Percentiles rank a stretch among this genome's conserved stretches.
phyloP scores from a whole-genome alignment of 1,139 yeast genomes.

The Arxiozyma slooffiae region DNA sequence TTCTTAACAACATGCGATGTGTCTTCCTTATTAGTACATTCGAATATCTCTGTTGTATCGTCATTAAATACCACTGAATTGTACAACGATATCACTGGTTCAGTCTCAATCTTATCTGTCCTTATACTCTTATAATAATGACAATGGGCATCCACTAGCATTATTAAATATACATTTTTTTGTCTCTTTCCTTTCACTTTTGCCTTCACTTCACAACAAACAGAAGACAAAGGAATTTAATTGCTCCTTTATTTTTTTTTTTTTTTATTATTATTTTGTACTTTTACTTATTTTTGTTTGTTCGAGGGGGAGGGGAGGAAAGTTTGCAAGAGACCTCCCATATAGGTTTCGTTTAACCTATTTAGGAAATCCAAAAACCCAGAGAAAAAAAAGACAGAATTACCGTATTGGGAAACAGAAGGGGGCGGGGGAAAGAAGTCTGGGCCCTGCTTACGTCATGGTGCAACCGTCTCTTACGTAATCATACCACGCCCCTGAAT shows the following conservation, averaged over 20 bases:
- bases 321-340: too few species aligned
- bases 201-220: neutral
- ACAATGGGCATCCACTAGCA: conserved; percentile 57
- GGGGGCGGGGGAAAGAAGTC: too few species aligned
- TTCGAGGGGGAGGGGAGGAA: too few species aligned
- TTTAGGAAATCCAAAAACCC: too few species aligned
- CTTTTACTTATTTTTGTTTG: too few species aligned
- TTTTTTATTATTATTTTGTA: neutral
- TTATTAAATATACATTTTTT: too few species aligned
- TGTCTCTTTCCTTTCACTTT: neutral
- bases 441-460: neutral
- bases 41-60: neutral
- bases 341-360: too few species aligned
- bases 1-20: neutral
- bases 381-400: too few species aligned
- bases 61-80: neutral
- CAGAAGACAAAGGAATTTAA: neutral
- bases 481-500: too few species aligned
- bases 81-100: neutral
- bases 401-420: neutral
- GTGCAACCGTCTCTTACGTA: neutral
- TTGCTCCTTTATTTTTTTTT: neutral
- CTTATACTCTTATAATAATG: conserved; percentile 35
- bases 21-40: neutral
- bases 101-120: neutral